Percentiles rank a stretch among this genome's conserved stretches.
phyloP scores from a whole-genome alignment of 2,329 filamentous ascomycete genomes.

The Colletotrichum cordylinicola region DNA sequence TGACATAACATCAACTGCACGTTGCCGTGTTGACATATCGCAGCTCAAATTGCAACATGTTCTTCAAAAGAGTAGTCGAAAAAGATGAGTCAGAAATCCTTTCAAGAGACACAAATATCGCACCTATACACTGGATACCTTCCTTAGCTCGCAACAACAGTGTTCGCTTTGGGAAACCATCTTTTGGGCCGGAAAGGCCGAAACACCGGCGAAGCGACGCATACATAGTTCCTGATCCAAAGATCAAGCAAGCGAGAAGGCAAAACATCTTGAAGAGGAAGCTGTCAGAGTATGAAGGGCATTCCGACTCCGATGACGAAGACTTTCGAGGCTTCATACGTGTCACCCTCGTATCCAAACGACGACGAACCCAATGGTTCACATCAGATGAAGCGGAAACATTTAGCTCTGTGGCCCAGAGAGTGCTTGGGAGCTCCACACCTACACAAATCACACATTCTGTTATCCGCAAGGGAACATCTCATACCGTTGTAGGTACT shows the following conservation, averaged over 20 bases:
- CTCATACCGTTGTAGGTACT: too few species aligned
- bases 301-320: background rate
- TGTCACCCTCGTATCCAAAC: background rate
- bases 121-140: too few species aligned
- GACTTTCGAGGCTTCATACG: background rate
- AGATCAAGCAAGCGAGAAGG: background rate
- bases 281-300: background rate
- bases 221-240: background rate
- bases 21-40: background rate
- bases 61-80: background rate
- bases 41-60: background rate
- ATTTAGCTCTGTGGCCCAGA: background rate
- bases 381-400: background rate
- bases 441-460: too few species aligned
- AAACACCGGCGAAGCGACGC: background rate
- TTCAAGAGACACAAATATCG: too few species aligned
- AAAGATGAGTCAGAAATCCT: too few species aligned
- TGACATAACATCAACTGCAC: too few species aligned
- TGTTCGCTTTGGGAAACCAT: background rate
- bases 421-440: background rate
- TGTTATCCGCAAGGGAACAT: too few species aligned
- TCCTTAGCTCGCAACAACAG: background rate
- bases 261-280: background rate
- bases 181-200: background rate
- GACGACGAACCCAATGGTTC: background rate